A percentile compares a stretch with the other conserved stretches of the same genome.
These are phyloP conservation scores for Hypericum androsaemum DNA, from an alignment of 345 rosid genomes.

Conservation along the genomic window DNA sequence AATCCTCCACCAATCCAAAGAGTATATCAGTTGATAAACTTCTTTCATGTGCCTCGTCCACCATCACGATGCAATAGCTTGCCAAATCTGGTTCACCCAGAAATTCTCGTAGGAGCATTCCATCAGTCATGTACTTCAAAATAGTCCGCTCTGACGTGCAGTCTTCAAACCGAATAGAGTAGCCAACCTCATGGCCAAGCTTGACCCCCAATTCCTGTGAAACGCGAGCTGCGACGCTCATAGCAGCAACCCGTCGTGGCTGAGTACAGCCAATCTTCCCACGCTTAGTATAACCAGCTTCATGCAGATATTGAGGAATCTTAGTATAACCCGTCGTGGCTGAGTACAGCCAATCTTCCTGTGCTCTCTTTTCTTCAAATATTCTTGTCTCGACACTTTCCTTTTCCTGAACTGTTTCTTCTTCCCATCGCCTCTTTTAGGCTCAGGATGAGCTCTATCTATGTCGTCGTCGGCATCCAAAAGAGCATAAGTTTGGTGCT, in stretches of 20 bases:
- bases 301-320: not conserved
- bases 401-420: slow-evolving; percentile 58
- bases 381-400: not conserved
- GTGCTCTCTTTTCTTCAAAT: not conserved
- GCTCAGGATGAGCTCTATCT: slow-evolving; percentile 20
- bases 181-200: not conserved
- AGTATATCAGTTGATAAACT: not conserved
- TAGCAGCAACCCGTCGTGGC: not conserved
- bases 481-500: slow-evolving; percentile 53
- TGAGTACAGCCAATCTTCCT: not conserved
- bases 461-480: slow-evolving; percentile 63
- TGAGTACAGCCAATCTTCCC: not conserved
- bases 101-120: not conserved
- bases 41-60: not conserved
- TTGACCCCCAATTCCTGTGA: not conserved
- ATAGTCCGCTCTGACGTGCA: not conserved
- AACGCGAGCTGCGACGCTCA: not conserved
- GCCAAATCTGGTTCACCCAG: not conserved
- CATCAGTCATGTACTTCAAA: not conserved
- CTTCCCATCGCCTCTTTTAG: slow-evolving; percentile 32
- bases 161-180: not conserved
- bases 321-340: not conserved
- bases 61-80: not conserved
- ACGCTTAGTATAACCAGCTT: not conserved
- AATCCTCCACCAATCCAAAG: not conserved